Evolutionary conservation across 441 rosid species (phyloP), one percentile per base, ranked within the genome.

Genomic region (Cnidoscolus chayamansa): DNA sequence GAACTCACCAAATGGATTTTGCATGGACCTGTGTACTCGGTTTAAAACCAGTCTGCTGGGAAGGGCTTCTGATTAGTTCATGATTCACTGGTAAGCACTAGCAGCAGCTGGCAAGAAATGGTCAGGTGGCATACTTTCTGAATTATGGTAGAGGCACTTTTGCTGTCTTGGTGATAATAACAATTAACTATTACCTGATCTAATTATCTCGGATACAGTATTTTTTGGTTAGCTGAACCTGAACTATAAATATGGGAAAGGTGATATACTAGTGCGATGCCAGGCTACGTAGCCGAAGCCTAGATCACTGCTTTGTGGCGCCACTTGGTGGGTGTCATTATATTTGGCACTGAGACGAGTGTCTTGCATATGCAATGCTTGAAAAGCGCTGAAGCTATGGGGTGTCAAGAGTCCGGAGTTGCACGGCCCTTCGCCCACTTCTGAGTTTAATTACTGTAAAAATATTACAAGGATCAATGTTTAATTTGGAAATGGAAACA

Each of bases 1-100:
- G 70, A 72, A 25, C 45, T 57, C 67, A 32, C 1, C 19, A 30
- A 19, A n/a, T 10, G 49, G 49, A 32, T 70, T n/a, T 48, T 49
- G 12, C 47, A n/a, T 37, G 61, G 35, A 62, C 11, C 51, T 31
- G 19, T 71, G 47, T 35, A 17, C 49, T 11, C 56, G 0, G 64
- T 12, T 12, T 47, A 32, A 63, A 55, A 65, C 16, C 54, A 31
- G 59, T 68, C 65, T 25, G 37, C 7, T 31, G 56, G 47, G 37
- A 7, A 57, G 13, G 40, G 17, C 10, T 55, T 55, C 35, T 3
- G 10, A n/a, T 31, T 63, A 25, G 45, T 72, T 11, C 45, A 51
- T 53, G 53, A 62, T 55, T 59, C 43, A 19, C 7, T 61, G 4
- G 20, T 54, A 10, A 63, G 45, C 56, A 58, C 20, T 6, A 1